Base-by-base conservation (phyloP, 345 rosid genomes). In the Jatropha curcas region DNA sequence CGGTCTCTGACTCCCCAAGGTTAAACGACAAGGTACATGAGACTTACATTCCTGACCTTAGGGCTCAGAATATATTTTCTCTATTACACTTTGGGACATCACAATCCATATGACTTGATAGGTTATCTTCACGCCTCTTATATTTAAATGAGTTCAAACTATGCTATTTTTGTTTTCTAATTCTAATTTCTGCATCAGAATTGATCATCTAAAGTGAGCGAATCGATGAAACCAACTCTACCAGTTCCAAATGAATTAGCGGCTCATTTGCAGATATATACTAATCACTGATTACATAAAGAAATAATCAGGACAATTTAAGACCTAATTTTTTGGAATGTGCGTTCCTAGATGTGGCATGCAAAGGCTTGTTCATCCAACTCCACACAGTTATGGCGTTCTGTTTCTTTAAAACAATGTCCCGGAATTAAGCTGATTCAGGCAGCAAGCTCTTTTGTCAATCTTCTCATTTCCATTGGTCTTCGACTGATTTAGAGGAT, bases 1-100 rank as follows among this genome's bases (percentile, higher is more conserved):
- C 93, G 8, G 79, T 57, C n/a, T n/a, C n/a, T 4, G 87, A 82
- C 78, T 92, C 99, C 58, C 99, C 99, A 0, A 80, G 73, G 74
- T 71, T 95, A 77, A 76, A 87, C 68, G 74, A 88, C 34, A 89
- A 89, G 98, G 98, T 91, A 74, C 69, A 25, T n/a, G 57, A 25
- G 0, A n/a, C 27, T 28, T 31, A 16, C 51, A 11, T 41, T 34
- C 62, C 41, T 0, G 39, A 35, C 27, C 24, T 45, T 16, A 12
- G n/a, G 22, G 13, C 63, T n/a, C 3, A n/a, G 17, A 16, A 8
- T 0, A 46, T 46, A 16, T 46, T 46, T 16, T 16, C 16, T 46
- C 16, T 9, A 19, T 3, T 16, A 16, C 5, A 12, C 14, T 16
- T 4, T 9, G 12, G 12, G 14, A 46, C 13, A 5, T 16, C 51